Base-by-base conservation (phyloP, 345 rosid species). In the Corymbia maculata region DNA sequence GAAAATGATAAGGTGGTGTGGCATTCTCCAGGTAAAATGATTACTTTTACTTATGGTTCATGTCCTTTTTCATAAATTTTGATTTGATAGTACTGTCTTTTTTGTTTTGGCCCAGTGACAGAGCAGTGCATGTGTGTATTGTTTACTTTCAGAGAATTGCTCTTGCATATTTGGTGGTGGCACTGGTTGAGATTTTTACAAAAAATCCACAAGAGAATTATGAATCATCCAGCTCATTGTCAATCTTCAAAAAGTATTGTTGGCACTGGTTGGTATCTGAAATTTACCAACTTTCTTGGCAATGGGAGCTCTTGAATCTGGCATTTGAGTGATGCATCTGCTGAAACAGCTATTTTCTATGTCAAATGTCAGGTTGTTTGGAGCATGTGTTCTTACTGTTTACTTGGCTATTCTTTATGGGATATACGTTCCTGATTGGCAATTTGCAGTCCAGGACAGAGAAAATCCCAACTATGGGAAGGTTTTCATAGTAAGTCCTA, bases 11-110 rank as follows among this genome's bases (percentile, higher is more conserved):
- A 94, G 99, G 87, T 93, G 94, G 91, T 95, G 97, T 90, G 99
- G 99, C 87, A 95, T 97, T 92, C 97, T 97, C 13, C 99, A 97
- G 99, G 99, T 97, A 86, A 90, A 85, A 3, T 52, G 49, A 75
- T 75, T 3, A 75, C 49, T 36, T 75, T 26, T 21, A 75, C 82
- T 36, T 42, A 75, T 75, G 17, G 82, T 75, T 75, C 82, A 36
- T 1, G 13, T 42, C 49, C 82, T 19, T 75, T 75, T 85, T 24
- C 0, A 3, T 14, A 36, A 11, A 85, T 70, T 28, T 52, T 24
- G 51, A 21, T 55, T 86, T 84, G 13, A 32, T 68, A 80, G 44
- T 64, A 87, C 53, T 45, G 59, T 47, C 52, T 86, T 53, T 44
- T 85, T 55, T 89, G 82, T 51, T 75, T n/a, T 86, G 42, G 82